phyloP scores from a whole-genome alignment of 257 asterid species.

The Verbascum thapsus region DNA sequence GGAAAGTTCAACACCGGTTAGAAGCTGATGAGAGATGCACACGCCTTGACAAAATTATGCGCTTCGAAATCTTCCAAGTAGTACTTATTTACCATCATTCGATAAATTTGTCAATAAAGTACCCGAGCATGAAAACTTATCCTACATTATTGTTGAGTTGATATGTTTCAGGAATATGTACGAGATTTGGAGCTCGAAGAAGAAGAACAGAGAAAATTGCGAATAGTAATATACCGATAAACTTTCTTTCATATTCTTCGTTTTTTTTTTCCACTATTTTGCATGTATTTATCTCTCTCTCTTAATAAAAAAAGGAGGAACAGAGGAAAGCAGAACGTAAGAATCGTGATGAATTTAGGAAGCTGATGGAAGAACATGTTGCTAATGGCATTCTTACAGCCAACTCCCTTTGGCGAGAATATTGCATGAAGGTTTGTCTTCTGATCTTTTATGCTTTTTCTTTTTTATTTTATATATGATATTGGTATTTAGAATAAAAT shows the following conservation, averaged over 20 bases:
- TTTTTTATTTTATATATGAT: too few relatives aligned
- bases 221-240: slow-evolving; percentile 52
- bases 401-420: slow-evolving; percentile 86
- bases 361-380: slow-evolving; percentile 92
- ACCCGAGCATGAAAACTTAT: slow-evolving; percentile 18
- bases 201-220: slow-evolving; percentile 80
- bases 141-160: slow-evolving; percentile 30
- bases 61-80: slow-evolving; percentile 94
- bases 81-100: slow-evolving; percentile 16
- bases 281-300: slow-evolving; percentile 25
- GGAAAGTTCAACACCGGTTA: slow-evolving; percentile 86
- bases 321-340: slow-evolving; percentile 79
- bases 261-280: slow-evolving; percentile 11
- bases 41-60: slow-evolving; percentile 87
- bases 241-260: slow-evolving; percentile 23
- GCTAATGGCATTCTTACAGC: slow-evolving; percentile 66
- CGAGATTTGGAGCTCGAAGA: slow-evolving; percentile 90
- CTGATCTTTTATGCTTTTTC: slow-evolving; percentile 20
- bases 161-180: slow-evolving; percentile 72
- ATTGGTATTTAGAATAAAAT: too few relatives aligned
- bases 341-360: slow-evolving; percentile 96
- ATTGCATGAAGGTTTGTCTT: slow-evolving; percentile 64
- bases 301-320: slow-evolving; percentile 64
- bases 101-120: background rate
- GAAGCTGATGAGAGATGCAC: slow-evolving; percentile 93